phyloP scores from a whole-genome alignment of 2,329 filamentous ascomycete species.

The Sclerotinia trifoliorum region DNA sequence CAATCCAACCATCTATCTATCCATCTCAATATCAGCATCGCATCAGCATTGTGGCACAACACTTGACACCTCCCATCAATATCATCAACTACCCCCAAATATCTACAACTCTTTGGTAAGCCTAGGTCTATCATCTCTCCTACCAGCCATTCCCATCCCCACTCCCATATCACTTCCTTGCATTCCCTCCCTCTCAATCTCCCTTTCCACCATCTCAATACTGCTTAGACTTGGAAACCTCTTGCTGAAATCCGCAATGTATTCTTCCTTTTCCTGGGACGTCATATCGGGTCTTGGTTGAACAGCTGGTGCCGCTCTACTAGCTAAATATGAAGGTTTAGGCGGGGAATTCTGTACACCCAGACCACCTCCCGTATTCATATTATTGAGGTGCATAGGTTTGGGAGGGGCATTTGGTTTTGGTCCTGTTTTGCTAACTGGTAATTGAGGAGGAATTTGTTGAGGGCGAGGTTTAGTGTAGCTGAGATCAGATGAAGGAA shows the following conservation, averaged over 20 bases:
- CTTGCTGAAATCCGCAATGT: conserved; percentile 71
- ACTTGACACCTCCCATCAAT: not conserved
- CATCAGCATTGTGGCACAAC: too few species aligned
- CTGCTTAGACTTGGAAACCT: conserved; percentile 81
- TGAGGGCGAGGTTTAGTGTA: conserved; percentile 35
- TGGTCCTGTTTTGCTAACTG: conserved; percentile 38
- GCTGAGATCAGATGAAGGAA: conserved; percentile 29
- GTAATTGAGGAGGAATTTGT: conserved; percentile 29
- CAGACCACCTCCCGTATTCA: conserved; percentile 44
- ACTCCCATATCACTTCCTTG: conserved; percentile 19
- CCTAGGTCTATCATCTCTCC: conserved; percentile 16
- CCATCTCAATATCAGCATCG: not conserved
- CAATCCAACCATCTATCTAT: not conserved
- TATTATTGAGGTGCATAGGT: conserved; percentile 58
- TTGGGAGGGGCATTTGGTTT: conserved; percentile 60
- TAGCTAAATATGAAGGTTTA: conserved; percentile 44
- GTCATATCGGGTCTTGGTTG: conserved; percentile 56
- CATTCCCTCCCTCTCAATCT: conserved; percentile 27
- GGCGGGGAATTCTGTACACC: conserved; percentile 46
- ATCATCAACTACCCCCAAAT: not conserved
- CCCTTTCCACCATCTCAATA: conserved; percentile 60
- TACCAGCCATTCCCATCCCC: conserved; percentile 18
- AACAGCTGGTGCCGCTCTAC: conserved; percentile 27
- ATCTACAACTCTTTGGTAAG: conserved; percentile 17
- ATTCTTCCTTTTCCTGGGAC: conserved; percentile 61